phyloP scores from a whole-genome alignment of 2,329 filamentous ascomycete genomes.

The Penicillium decumbens region DNA sequence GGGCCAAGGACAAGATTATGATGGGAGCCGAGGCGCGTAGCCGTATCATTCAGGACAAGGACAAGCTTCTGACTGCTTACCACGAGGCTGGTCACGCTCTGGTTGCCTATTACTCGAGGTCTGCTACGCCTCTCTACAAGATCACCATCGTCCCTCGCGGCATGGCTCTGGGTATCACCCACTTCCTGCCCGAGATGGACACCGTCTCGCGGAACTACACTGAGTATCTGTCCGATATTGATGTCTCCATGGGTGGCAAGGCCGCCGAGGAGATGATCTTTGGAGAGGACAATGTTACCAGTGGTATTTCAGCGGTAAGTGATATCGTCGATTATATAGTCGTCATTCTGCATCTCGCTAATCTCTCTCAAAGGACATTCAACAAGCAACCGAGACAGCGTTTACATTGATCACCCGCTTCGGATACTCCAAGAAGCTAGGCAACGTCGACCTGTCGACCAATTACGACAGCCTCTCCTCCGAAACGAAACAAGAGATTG shows the following conservation, averaged over 20 bases:
- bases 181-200: slow-evolving; percentile 84
- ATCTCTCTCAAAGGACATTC: slow-evolving; percentile 61
- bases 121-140: slow-evolving; percentile 80
- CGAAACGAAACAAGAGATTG: slow-evolving; percentile 80
- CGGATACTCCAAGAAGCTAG: slow-evolving; percentile 83
- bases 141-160: slow-evolving; percentile 94
- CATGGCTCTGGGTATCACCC: slow-evolving; percentile 77
- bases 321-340: not conserved
- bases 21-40: slow-evolving; percentile 92
- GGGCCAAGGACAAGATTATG: slow-evolving; percentile 96
- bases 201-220: slow-evolving; percentile 83
- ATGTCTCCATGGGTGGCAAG: slow-evolving; percentile 78
- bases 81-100: slow-evolving; percentile 95
- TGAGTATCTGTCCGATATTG: slow-evolving; percentile 75
- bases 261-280: slow-evolving; percentile 87
- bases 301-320: slow-evolving; percentile 73
- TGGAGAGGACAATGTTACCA: slow-evolving; percentile 85
- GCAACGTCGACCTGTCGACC: slow-evolving; percentile 80
- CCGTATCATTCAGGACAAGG: slow-evolving; percentile 84
- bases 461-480: slow-evolving; percentile 78
- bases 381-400: slow-evolving; percentile 73
- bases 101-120: slow-evolving; percentile 75
- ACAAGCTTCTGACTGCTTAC: slow-evolving; percentile 93
- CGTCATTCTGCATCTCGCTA: slow-evolving; percentile 7
- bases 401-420: slow-evolving; percentile 83